A percentile compares a stretch with the other conserved stretches of the same genome.
These are phyloP conservation scores for Fusarium sp. DNA, from an alignment of 2,329 filamentous ascomycete species.

Conservation along the genomic window DNA sequence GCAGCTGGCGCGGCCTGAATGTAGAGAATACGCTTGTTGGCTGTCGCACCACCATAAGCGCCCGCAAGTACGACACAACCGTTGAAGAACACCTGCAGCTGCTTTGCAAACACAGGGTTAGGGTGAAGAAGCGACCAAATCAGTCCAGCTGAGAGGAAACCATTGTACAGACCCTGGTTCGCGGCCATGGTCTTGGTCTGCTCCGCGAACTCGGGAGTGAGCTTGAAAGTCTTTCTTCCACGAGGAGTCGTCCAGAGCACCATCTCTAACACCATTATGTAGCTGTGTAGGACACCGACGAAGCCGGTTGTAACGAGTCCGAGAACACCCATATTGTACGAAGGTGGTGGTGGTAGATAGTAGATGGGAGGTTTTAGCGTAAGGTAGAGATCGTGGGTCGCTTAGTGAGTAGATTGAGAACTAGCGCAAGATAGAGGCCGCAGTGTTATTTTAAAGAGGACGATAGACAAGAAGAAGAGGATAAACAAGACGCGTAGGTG, in stretches of 20 bases:
- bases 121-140: constrained; percentile 62
- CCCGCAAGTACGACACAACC: constrained; percentile 60
- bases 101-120: constrained; percentile 53
- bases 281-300: constrained; percentile 59
- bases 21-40: constrained; percentile 56
- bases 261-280: constrained; percentile 63
- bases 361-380: background rate
- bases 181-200: constrained; percentile 59
- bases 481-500: background rate
- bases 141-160: constrained; percentile 63
- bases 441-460: background rate
- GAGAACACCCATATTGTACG: constrained; percentile 50
- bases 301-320: constrained; percentile 52
- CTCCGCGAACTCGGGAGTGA: constrained; percentile 59
- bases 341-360: constrained; percentile 22
- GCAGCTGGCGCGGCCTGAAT: constrained; percentile 55
- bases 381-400: background rate
- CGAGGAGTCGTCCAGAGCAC: constrained; percentile 62
- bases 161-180: constrained; percentile 66
- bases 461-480: background rate
- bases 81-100: constrained; percentile 63
- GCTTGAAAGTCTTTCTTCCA: constrained; percentile 58
- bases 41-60: constrained; percentile 58
- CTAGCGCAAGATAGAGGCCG: background rate
- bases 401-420: background rate